Base-by-base conservation (phyloP, 345 rosid genomes). In the Hypericum perforatum region DNA sequence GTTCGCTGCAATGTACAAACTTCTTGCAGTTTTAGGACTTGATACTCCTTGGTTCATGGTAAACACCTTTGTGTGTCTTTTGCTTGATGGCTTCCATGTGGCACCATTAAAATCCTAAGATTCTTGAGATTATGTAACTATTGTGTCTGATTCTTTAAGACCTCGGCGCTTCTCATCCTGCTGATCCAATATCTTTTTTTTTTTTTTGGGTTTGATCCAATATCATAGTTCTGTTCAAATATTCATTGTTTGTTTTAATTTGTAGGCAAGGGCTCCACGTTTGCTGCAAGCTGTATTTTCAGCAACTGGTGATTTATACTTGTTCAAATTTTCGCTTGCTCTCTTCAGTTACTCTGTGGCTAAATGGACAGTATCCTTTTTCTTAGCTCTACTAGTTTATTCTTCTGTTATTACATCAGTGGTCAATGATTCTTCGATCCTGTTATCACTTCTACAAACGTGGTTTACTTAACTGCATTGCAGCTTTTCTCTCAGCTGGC, bases 331-430 rank as follows among this genome's bases (percentile, higher is more conserved):
- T 56, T 73, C 94, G 5, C 45, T 36, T 62, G 74, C 54, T 57
- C 64, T 85, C 5, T 88, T 81, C 57, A 86, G 87, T 40, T 16
- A 65, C 49, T 49, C 6, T 52, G 94, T 72, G 0, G 95, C 94
- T 57, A 70, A 53, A 45, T 92, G 94, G 94, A 72, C 96, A 0
- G 98, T 92, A 92, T 92, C 90, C 94, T 82, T 73, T 57, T 64
- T 22, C 32, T 22, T 4, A 22, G 32, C 32, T 1, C 32, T 22
- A 4, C 4, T 22, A 22, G 4, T 22, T 22, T 22, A 22, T 22
- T 22, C 2, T 22, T 22, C 32, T 22, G 32, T 22, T 4, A 22
- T 22, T 22, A 22, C 32, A 22, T 22, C 4, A 22, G 32, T 22
- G 32, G 32, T 22, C 32, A 8, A 0, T 54, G 14, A 32, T 37